phyloP scores from a whole-genome alignment of 805 yeast genomes.

The Ogataea siamensis region DNA sequence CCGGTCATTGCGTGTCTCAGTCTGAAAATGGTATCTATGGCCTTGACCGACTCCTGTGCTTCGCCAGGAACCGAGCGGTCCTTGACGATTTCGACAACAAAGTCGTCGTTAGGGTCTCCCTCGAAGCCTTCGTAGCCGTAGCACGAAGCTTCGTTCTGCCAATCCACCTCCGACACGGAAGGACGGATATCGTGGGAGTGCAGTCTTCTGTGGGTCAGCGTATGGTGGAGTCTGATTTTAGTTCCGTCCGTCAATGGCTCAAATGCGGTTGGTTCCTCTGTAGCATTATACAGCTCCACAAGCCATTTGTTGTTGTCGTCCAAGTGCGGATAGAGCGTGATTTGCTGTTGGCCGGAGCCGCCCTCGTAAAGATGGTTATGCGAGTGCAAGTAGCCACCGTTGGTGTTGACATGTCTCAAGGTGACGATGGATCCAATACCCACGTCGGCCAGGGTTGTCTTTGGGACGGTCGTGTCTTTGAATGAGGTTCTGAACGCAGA shows the following conservation, averaged over 20 bases:
- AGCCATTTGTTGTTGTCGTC: slow-evolving; percentile 74
- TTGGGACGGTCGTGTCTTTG: slow-evolving; percentile 59
- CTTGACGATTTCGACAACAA: slow-evolving; percentile 68
- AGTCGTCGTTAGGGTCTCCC: slow-evolving; percentile 86
- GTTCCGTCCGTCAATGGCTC: slow-evolving; percentile 65
- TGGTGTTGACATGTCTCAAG: slow-evolving; percentile 65
- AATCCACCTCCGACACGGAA: slow-evolving; percentile 71
- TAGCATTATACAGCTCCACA: slow-evolving; percentile 63
- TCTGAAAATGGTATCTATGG: slow-evolving; percentile 69
- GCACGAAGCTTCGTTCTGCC: slow-evolving; percentile 81
- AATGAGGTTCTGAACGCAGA: slow-evolving; percentile 69
- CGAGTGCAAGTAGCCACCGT: slow-evolving; percentile 83
- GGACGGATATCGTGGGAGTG: slow-evolving; percentile 84
- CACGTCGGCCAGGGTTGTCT: slow-evolving; percentile 57
- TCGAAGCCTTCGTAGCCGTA: slow-evolving; percentile 74
- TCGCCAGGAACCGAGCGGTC: slow-evolving; percentile 46
- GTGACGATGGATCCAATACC: slow-evolving; percentile 71
- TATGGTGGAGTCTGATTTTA: slow-evolving; percentile 66
- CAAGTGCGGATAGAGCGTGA: slow-evolving; percentile 75
- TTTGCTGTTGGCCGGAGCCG: slow-evolving; percentile 83
- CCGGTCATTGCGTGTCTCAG: slow-evolving; percentile 79
- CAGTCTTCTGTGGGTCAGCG: slow-evolving; percentile 58
- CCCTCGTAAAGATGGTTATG: slow-evolving; percentile 68
- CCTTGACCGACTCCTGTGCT: slow-evolving; percentile 56
- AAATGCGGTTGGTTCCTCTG: slow-evolving; percentile 56